These are phyloP conservation scores for Dacryopinax spathularia DNA, from an alignment of 768 basidiomycete genomes.

Conservation along the genomic window DNA sequence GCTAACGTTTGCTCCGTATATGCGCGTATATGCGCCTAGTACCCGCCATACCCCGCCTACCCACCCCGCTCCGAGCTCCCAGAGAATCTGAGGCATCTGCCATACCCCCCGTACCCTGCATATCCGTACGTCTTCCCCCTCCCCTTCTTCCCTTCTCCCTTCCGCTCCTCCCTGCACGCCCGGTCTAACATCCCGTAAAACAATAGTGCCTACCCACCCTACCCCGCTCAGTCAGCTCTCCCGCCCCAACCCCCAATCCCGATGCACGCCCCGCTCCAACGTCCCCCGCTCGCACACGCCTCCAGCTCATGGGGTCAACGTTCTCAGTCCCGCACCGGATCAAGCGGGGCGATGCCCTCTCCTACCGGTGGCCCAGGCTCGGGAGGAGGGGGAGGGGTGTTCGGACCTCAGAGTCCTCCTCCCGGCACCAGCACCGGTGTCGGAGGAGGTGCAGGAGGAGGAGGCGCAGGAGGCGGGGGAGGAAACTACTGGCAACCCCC, in stretches of 20 bases:
- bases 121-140: background rate
- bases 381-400: too few relatives aligned
- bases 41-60: background rate
- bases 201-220: background rate
- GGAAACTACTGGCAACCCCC: background rate
- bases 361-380: too few relatives aligned
- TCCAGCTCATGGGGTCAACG: background rate
- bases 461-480: background rate
- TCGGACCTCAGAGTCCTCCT: too few relatives aligned
- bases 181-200: too few relatives aligned
- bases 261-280: background rate
- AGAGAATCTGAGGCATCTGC: background rate
- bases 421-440: background rate
- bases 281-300: background rate
- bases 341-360: too few relatives aligned
- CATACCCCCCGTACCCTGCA: background rate
- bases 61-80: background rate
- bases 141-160: background rate
- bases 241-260: background rate
- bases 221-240: background rate
- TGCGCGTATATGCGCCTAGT: too few relatives aligned
- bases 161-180: too few relatives aligned
- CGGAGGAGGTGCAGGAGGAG: background rate
- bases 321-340: background rate
- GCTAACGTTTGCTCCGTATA: too few relatives aligned